A percentile compares a stretch with the other conserved stretches of the same genome.
Evolutionary conservation across 805 yeast species (phyloP).

Genomic region (Candida incommunis): DNA sequence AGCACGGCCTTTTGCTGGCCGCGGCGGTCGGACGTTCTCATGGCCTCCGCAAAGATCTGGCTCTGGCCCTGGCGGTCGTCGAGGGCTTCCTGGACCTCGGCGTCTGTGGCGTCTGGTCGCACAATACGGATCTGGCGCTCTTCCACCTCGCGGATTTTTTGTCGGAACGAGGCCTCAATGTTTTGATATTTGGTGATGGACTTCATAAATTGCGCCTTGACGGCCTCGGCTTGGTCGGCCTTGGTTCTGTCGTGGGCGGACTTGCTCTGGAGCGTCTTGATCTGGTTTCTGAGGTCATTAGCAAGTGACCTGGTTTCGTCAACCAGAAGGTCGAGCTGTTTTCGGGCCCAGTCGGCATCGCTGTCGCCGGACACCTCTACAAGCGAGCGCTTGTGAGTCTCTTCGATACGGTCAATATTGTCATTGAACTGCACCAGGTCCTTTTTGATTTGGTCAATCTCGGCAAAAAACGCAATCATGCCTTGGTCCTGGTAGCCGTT

Average conservation of each 20-base stretch:
- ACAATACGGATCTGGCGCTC: constrained; percentile 83
- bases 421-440: constrained; percentile 58
- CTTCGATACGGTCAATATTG: constrained; percentile 53
- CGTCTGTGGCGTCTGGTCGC: constrained; percentile 39
- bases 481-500: constrained; percentile 20
- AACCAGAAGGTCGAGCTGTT: constrained; percentile 62
- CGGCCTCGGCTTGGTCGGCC: constrained; percentile 79
- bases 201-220: constrained; percentile 71
- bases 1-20: constrained; percentile 85
- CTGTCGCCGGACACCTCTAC: constrained; percentile 61
- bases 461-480: constrained; percentile 53
- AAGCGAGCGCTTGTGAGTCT: constrained; percentile 54
- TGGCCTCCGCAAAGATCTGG: constrained; percentile 88
- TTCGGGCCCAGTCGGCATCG: constrained; percentile 46
- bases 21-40: constrained; percentile 23
- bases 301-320: constrained; percentile 72
- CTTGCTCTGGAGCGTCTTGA: constrained; percentile 58
- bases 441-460: constrained; percentile 52
- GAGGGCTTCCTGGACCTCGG: constrained; percentile 72
- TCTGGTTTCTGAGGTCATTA: constrained; percentile 54
- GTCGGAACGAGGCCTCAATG: constrained; percentile 76
- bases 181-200: constrained; percentile 77
- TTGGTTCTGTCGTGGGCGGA: constrained; percentile 50
- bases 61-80: constrained; percentile 66
- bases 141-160: constrained; percentile 73